phyloP scores from a whole-genome alignment of 768 basidiomycete species.

The Suillus subaureus region DNA sequence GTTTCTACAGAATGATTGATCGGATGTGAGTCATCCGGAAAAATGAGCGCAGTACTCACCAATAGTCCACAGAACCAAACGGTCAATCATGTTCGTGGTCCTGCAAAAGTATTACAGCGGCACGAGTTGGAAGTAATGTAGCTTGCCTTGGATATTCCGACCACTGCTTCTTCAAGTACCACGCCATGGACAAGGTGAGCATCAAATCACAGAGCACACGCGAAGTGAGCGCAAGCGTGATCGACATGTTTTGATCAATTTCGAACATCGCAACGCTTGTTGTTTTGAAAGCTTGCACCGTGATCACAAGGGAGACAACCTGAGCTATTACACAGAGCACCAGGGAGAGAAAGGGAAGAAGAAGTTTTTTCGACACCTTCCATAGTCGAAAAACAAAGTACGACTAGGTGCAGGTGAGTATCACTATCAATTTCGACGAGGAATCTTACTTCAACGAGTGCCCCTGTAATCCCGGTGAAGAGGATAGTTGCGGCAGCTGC shows the following conservation, averaged over 20 bases:
- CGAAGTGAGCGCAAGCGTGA: not conserved
- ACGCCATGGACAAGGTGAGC: not conserved
- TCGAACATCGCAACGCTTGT: not conserved
- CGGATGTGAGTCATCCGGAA: not conserved
- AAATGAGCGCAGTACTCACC: not conserved
- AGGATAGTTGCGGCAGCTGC: not conserved
- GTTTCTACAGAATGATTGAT: not conserved
- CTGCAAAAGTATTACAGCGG: not conserved
- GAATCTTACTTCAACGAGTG: not conserved
- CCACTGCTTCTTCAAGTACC: not conserved
- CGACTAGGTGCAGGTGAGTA: not conserved
- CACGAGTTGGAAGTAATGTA: too few species aligned
- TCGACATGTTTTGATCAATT: not conserved
- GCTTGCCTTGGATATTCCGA: not conserved
- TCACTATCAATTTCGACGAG: not conserved
- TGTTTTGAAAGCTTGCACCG: not conserved
- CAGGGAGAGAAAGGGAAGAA: conserved; percentile 1
- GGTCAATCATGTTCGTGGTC: not conserved
- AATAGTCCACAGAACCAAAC: conserved; percentile 8
- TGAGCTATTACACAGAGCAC: not conserved
- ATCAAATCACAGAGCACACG: not conserved
- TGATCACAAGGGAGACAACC: not conserved
- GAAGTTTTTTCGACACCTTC: not conserved
- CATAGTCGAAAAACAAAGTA: conserved; percentile 6
- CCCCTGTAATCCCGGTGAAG: not conserved